Evolutionary conservation across 2,329 filamentous ascomycete genomes (phyloP).

Genomic region (Xylariaceae sp.): DNA sequence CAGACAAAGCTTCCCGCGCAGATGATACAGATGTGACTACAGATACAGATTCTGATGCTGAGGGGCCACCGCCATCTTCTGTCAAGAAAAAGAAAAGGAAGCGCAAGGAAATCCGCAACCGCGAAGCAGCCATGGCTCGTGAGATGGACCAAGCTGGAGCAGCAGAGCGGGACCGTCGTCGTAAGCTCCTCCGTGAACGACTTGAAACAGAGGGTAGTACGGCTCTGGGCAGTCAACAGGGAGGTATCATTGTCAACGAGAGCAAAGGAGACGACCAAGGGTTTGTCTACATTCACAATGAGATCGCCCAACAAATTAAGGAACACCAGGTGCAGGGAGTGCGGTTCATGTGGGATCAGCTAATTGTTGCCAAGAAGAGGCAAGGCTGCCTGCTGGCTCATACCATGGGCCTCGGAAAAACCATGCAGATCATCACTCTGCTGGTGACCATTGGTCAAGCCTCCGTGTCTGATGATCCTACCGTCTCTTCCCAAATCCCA

Average conservation of each 20-base stretch:
- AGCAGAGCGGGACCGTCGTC: constrained; percentile 61
- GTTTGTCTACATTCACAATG: constrained; percentile 68
- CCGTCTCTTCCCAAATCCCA: constrained; percentile 72
- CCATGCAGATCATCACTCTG: constrained; percentile 89
- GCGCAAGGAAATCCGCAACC: constrained; percentile 51
- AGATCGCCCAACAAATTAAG: constrained; percentile 73
- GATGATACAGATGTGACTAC: constrained; percentile 12
- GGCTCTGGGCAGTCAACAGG: constrained; percentile 46
- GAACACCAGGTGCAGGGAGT: constrained; percentile 82
- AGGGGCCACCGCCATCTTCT: constrained; percentile 42
- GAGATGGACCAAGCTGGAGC: constrained; percentile 61
- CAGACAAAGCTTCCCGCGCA: constrained; percentile 4
- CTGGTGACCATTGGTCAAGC: constrained; percentile 76
- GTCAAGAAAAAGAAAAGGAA: constrained; percentile 54
- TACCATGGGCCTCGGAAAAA: constrained; percentile 92
- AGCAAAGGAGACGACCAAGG: constrained; percentile 65
- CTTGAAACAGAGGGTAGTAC: constrained; percentile 52
- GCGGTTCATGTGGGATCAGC: constrained; percentile 86
- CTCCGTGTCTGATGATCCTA: constrained; percentile 61
- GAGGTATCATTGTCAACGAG: constrained; percentile 70
- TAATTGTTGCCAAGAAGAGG: constrained; percentile 65
- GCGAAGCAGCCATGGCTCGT: constrained; percentile 60
- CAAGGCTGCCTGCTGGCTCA: constrained; percentile 86
- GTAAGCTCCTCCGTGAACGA: constrained; percentile 50
- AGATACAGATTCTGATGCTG: constrained; percentile 35